Evolutionary conservation across 2,329 filamentous ascomycete genomes (phyloP).

Genomic region (Alternaria conjuncta): DNA sequence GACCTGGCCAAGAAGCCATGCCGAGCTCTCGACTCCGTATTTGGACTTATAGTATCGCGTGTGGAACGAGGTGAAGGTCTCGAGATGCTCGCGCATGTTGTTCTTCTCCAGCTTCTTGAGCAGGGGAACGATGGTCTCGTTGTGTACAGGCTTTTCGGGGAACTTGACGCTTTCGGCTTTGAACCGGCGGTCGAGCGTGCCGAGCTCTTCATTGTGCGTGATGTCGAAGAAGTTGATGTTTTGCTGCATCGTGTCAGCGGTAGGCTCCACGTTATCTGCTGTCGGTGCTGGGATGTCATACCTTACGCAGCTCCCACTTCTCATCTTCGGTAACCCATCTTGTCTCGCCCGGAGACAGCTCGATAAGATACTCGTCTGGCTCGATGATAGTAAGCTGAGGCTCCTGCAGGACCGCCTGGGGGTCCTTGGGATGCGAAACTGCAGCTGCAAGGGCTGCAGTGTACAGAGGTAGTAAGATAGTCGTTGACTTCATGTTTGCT

Average conservation of each 20-base stretch:
- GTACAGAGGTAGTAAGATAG: constrained; percentile 42
- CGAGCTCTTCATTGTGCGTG: constrained; percentile 74
- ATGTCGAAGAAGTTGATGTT: constrained; percentile 95
- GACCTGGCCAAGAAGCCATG: constrained; percentile 83
- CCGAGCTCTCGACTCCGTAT: constrained; percentile 81
- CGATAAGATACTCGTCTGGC: constrained; percentile 65
- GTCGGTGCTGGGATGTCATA: constrained; percentile 53
- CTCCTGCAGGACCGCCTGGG: constrained; percentile 40
- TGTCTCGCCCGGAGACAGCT: constrained; percentile 82
- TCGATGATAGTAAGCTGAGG: constrained; percentile 35
- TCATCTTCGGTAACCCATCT: constrained; percentile 91
- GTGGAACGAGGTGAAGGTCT: constrained; percentile 79
- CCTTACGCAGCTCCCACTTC: constrained; percentile 89
- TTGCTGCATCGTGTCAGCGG: constrained; percentile 61
- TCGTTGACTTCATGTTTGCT: constrained; percentile 43
- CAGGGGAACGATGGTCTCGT: constrained; percentile 71
- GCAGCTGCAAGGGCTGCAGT: constrained; percentile 38
- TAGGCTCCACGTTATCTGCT: neutral
- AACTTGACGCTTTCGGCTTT: constrained; percentile 61
- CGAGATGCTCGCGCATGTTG: constrained; percentile 78
- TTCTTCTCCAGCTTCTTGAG: constrained; percentile 73
- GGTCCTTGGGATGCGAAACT: constrained; percentile 31
- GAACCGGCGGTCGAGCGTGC: constrained; percentile 49
- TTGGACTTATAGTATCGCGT: constrained; percentile 83
- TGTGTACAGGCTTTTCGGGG: constrained; percentile 69